Evolutionary conservation across 139 green algal genomes (phyloP), one percentile per base, ranked within the genome.

Genomic region (Tetradesmus obliquus): DNA sequence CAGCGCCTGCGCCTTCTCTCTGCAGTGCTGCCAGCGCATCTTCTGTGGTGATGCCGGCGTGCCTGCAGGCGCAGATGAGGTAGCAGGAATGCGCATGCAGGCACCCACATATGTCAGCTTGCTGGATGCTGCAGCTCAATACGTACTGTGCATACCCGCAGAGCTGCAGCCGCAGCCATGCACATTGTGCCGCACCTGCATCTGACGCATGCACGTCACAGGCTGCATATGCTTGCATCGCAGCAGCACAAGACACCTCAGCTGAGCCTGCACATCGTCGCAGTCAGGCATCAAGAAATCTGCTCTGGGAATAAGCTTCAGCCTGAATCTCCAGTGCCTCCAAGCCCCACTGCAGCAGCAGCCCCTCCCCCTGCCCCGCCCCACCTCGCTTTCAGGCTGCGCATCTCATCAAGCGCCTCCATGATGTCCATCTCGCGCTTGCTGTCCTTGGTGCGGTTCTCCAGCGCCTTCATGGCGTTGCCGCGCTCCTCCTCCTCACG

Each of bases 391-490:
- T 97, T 98, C 5, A 98, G 92, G 20, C 91, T 95, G 62, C 95
- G 94, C 96, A 99, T 98, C 92, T 99, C 98, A 79, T 99, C 98
- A 88, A 99, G 91, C 7, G 98, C 97, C 2, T 95, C 95, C 93
- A 99, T 95, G 80, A 99, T 97, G 95, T 99, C 98, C 98, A 99
- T 99, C 94, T 99, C 98, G 5, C 95, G 93, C 93, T 99, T 99
- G 93, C 91, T 96, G 92, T 99, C 98, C 60, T 98, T 84, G 17
- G 98, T 99, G 13, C 97, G 93, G 93, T 99, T 99, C 94, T 99
- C 98, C 85, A 99, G 94, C 22, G 96, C 97, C 95, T 98, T 98
- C 97, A 99, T 99, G 1, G 98, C 97, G 90, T 99, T 98, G 22
- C 98, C 98, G 76, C 96, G 94, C 95, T 99, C 98, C 94, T 99